phyloP scores from a whole-genome alignment of 1,284 basidiomycete genomes.

The Neolentinus lepideus region DNA sequence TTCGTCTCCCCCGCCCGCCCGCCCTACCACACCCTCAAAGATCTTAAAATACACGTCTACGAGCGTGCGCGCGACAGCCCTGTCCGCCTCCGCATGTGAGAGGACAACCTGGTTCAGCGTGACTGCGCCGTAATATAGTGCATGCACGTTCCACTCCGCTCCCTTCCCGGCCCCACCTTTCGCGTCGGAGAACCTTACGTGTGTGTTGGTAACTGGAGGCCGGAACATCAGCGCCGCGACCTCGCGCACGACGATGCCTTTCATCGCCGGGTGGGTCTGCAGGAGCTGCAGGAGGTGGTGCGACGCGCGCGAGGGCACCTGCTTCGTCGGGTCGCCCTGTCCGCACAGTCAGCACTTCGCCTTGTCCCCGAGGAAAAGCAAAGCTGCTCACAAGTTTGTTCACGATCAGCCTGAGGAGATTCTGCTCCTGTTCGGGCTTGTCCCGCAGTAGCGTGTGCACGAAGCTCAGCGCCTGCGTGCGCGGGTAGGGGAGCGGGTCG shows the following conservation, averaged over 20 bases:
- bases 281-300: slow-evolving; percentile 87
- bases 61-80: slow-evolving; percentile 75
- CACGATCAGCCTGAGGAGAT: slow-evolving; percentile 84
- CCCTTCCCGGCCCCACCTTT: slow-evolving; percentile 20
- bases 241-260: slow-evolving; percentile 84
- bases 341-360: neutral
- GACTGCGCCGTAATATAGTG: slow-evolving; percentile 86
- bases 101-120: slow-evolving; percentile 94
- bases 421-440: slow-evolving; percentile 97
- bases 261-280: slow-evolving; percentile 93
- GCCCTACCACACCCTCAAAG: slow-evolving; percentile 81
- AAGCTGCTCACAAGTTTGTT: slow-evolving; percentile 77
- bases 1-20: slow-evolving; percentile 26
- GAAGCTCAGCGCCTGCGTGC: slow-evolving; percentile 49
- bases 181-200: slow-evolving; percentile 31
- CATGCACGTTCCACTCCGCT: slow-evolving; percentile 49
- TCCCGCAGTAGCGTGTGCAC: slow-evolving; percentile 79
- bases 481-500: slow-evolving; percentile 85
- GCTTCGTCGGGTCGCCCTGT: slow-evolving; percentile 86
- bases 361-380: neutral
- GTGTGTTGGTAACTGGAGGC: slow-evolving; percentile 27
- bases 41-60: slow-evolving; percentile 95
- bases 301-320: slow-evolving; percentile 86
- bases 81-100: slow-evolving; percentile 54
- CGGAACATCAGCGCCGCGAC: slow-evolving; percentile 77